A percentile compares a stretch with the other conserved stretches of the same genome.
phyloP scores from a whole-genome alignment of 305 asterid species.

The Galium porrigens region DNA sequence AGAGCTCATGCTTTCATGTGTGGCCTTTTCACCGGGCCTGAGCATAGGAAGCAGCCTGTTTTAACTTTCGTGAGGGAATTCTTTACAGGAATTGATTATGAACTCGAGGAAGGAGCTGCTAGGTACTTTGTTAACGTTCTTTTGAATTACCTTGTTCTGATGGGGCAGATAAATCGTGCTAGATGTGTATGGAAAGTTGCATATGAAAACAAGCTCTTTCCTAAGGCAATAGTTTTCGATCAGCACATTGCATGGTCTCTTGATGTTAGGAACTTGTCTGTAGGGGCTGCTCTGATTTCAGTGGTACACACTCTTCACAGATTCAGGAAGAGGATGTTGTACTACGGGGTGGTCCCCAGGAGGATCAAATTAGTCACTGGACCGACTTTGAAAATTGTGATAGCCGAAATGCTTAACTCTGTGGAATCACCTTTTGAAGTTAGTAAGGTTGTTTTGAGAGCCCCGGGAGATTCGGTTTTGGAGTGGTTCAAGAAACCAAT shows the following conservation, averaged over 20 bases:
- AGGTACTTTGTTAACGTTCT: slow-evolving; percentile 84
- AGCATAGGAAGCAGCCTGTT: slow-evolving; percentile 79
- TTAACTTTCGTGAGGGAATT: slow-evolving; percentile 75
- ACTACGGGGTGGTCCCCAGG: slow-evolving; percentile 88
- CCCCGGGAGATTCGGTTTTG: slow-evolving; percentile 79
- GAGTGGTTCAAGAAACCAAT: slow-evolving; percentile 99
- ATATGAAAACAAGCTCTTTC: slow-evolving; percentile 82
- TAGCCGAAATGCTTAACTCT: slow-evolving; percentile 66
- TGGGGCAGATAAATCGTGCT: slow-evolving; percentile 96
- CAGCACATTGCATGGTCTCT: slow-evolving; percentile 98
- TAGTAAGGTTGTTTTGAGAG: slow-evolving; percentile 87
- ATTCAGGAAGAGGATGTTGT: slow-evolving; percentile 87
- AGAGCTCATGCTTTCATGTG: slow-evolving; percentile 83
- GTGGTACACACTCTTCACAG: slow-evolving; percentile 94
- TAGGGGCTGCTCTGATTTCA: slow-evolving; percentile 88
- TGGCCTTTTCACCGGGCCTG: slow-evolving; percentile 86
- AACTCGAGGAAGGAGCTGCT: slow-evolving; percentile 84
- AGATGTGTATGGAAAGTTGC: slow-evolving; percentile 98
- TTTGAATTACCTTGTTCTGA: slow-evolving; percentile 81
- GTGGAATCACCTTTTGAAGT: slow-evolving; percentile 92
- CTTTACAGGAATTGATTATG: slow-evolving; percentile 68
- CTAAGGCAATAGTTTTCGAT: slow-evolving; percentile 94
- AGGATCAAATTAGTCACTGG: slow-evolving; percentile 85
- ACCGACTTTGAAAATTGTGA: slow-evolving; percentile 73
- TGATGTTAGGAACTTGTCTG: slow-evolving; percentile 83